phyloP scores from a whole-genome alignment of 257 asterid genomes.

The Cruciata laevipes region DNA sequence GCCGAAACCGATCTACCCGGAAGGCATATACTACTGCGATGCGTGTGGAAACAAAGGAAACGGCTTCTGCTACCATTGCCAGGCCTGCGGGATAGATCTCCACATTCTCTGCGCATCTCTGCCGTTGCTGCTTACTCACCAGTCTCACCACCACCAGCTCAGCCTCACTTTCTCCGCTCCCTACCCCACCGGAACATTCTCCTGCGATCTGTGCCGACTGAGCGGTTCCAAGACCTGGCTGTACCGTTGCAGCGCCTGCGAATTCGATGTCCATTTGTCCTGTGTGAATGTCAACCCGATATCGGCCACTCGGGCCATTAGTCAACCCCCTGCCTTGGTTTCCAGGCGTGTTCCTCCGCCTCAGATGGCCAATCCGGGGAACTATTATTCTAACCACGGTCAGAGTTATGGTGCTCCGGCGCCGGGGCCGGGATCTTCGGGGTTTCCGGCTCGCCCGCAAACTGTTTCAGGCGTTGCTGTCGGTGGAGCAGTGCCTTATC shows the following conservation, averaged over 20 bases:
- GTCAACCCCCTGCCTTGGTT: neutral
- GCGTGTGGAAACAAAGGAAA: conserved; percentile 41
- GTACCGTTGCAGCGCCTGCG: conserved; percentile 39
- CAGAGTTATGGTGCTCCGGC: neutral
- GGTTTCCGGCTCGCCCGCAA: conserved; percentile 1
- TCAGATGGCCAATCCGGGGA: neutral
- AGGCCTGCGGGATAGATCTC: conserved; percentile 39
- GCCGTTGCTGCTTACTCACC: conserved; percentile 24
- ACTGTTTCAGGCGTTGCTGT: neutral
- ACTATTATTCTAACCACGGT: neutral
- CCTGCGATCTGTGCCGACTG: conserved; percentile 40
- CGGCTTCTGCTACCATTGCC: conserved; percentile 42
- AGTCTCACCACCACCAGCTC: conserved; percentile 34
- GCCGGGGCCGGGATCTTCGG: neutral
- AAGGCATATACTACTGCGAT: conserved; percentile 46
- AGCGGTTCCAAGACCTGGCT: conserved; percentile 34
- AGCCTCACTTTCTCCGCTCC: conserved; percentile 36
- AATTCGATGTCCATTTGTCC: conserved; percentile 42
- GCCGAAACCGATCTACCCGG: conserved; percentile 39
- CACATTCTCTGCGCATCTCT: conserved; percentile 43
- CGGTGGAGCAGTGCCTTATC: neutral
- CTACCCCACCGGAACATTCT: conserved; percentile 29
- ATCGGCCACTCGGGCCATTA: neutral
- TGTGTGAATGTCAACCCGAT: conserved; percentile 22
- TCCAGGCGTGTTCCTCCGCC: neutral